Conservation (phyloP, 176 grass and related monocot species). For the Carex littledalei region DNA sequence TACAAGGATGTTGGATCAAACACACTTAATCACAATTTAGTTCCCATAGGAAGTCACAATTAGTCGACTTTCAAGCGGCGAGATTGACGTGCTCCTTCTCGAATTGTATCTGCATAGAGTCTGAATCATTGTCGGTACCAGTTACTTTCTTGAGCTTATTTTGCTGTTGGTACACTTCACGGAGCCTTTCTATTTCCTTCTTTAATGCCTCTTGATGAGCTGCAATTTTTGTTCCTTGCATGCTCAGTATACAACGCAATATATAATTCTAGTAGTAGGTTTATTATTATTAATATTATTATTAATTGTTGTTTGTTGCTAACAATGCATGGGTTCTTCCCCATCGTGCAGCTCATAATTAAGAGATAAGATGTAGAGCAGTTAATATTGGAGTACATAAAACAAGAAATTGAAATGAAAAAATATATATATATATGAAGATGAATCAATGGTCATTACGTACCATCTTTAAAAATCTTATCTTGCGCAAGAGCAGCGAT, state of each 20-base stretch:
- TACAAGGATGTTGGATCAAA: slow-evolving; percentile 20
- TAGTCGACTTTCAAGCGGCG: slow-evolving; percentile 6
- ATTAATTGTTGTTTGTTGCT: not conserved
- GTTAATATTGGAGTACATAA: not conserved
- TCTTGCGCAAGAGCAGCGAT: slow-evolving; percentile 90
- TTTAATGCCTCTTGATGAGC: slow-evolving; percentile 90
- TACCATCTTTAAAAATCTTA: slow-evolving; percentile 97
- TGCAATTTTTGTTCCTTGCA: slow-evolving; percentile 20
- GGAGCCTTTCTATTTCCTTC: slow-evolving; percentile 74
- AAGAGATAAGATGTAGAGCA: not conserved
- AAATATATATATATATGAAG: not conserved
- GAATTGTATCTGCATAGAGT: slow-evolving; percentile 33
- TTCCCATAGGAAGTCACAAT: not conserved
- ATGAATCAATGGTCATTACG: not conserved
- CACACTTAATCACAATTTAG: slow-evolving; percentile 20
- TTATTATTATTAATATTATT: not conserved
- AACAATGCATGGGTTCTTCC: not conserved
- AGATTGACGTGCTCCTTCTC: slow-evolving; percentile 30
- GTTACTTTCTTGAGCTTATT: slow-evolving; percentile 56
- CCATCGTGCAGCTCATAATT: not conserved
- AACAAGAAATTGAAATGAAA: not conserved
- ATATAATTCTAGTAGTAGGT: not conserved
- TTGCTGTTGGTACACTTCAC: slow-evolving; percentile 77
- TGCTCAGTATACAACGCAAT: not conserved
- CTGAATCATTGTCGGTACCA: slow-evolving; percentile 27